A percentile compares a stretch with the other conserved stretches of the same genome.
Conservation (phyloP, 306 rosid genomes). For the Citrullus colocynthis region DNA sequence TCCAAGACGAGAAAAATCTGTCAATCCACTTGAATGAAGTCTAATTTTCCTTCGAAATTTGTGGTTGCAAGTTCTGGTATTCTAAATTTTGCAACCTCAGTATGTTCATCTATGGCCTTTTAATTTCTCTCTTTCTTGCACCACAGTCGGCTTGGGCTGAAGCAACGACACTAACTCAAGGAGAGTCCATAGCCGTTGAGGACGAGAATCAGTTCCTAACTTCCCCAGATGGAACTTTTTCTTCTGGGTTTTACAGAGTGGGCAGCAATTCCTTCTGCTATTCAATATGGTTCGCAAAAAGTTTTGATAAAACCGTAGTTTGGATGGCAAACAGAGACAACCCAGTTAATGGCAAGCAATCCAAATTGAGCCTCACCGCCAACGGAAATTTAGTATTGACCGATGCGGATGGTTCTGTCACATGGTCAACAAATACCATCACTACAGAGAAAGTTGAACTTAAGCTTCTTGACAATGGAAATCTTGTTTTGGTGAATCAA, state of each 20-base stretch:
- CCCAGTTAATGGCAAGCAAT: conserved; percentile 9
- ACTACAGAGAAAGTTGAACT: not conserved
- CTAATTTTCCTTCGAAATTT: not conserved
- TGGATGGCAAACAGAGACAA: conserved; percentile 18
- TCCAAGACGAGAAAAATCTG: too few species aligned
- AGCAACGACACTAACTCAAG: not conserved
- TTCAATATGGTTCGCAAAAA: conserved; percentile 13
- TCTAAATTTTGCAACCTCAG: not conserved
- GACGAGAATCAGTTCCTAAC: not conserved
- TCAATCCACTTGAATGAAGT: not conserved
- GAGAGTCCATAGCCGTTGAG: not conserved
- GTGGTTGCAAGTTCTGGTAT: not conserved
- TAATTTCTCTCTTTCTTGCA: not conserved
- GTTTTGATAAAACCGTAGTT: not conserved
- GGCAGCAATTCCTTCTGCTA: conserved; percentile 13
- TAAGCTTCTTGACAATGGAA: conserved; percentile 21
- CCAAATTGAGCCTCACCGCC: conserved; percentile 2
- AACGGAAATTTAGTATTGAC: not conserved
- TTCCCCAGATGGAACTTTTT: conserved; percentile 4
- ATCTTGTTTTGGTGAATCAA: conserved; percentile 16
- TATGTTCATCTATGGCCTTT: not conserved
- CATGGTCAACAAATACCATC: conserved; percentile 16
- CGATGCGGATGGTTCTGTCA: conserved; percentile 3
- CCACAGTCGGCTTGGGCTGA: not conserved
- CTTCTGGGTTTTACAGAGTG: conserved; percentile 7